phyloP scores from a whole-genome alignment of 129 eudicot genomes.

The Tagetes patula region DNA sequence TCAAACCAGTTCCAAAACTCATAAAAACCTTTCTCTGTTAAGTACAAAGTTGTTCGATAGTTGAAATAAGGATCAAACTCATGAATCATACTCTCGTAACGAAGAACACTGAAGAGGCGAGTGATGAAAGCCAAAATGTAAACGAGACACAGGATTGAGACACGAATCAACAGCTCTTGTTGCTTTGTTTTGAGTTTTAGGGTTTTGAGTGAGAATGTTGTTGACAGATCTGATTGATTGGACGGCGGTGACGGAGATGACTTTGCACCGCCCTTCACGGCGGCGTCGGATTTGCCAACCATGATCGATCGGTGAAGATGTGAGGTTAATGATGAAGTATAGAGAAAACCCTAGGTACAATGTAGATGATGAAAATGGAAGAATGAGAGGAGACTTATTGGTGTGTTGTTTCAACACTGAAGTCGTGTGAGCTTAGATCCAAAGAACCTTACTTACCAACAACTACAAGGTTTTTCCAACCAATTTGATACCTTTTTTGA shows the following conservation, averaged over 20 bases:
- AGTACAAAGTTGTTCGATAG: constrained; percentile 71
- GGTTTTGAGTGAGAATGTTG: constrained; percentile 43
- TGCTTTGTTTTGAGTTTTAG: constrained; percentile 87
- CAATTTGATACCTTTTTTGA: background rate
- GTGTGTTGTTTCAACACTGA: constrained; percentile 6
- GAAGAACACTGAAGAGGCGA: constrained; percentile 78
- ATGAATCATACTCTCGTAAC: constrained; percentile 93
- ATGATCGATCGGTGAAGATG: constrained; percentile 21
- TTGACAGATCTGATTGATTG: constrained; percentile 22
- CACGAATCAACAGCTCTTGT: constrained; percentile 79
- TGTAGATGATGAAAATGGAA: constrained; percentile 21
- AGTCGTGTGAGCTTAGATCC: constrained; percentile 22
- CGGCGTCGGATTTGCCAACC: constrained; percentile 41
- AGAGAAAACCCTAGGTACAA: constrained; percentile 21
- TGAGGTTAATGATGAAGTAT: background rate
- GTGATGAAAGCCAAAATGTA: constrained; percentile 81
- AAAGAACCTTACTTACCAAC: background rate
- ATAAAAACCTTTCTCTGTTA: constrained; percentile 80
- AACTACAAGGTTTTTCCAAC: background rate
- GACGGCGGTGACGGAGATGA: constrained; percentile 20
- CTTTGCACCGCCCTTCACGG: constrained; percentile 31
- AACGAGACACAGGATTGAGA: constrained; percentile 63
- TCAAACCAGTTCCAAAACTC: constrained; percentile 99
- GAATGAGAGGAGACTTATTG: background rate
- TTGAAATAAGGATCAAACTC: constrained; percentile 96